Evolutionary conservation across 2,329 filamentous ascomycete species (phyloP), one percentile per base, ranked within the genome.

Genomic region (Aureobasidium vineae): DNA sequence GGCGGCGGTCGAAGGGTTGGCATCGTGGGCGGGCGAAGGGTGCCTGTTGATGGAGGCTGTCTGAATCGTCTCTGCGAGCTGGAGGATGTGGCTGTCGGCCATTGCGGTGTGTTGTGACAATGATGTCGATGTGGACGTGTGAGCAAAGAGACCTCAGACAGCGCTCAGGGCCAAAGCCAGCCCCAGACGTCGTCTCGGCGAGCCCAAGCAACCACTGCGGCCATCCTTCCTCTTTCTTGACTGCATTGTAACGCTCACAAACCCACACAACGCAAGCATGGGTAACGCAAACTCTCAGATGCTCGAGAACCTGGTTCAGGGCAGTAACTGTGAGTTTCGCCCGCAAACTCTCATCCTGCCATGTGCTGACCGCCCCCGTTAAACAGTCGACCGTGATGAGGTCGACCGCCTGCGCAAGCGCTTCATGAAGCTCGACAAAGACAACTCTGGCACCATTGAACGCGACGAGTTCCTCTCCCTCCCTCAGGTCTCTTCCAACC

Each of bases 361-460:
- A 11, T 13, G 53, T 60, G 47, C 66, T 63, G 65, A 68, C 69
- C 63, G 54, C 45, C 59, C 31, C 13, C 10, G 15, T 31, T 52
- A 50, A 61, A 73, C 74, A 98, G 94, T 99, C 83, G 91, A 99
- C 82, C 89, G 91, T 78, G 95, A 99, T 75, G 95, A 99, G 79
- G 92, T 99, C 68, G 95, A 98, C 77, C 87, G 95, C 75, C 84
- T 99, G 77, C 87, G 92, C 75, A 99, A 99, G 83, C 87, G 94
- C 69, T 99, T 99, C 77, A 98, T 98, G 94, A 99, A 99, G 82
- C 84, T 99, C 68, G 95, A 99, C 80, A 98, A 97, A 86, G 94
- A 99, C 79, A 96, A 96, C 82, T 97, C 93, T 16, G 95, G 95
- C 72, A 98, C 95, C 56, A 97, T 99, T 80, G 95, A 99, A 80